phyloP scores from a whole-genome alignment of 78 protist genomes.

The Paratrimastix pyriformis region DNA sequence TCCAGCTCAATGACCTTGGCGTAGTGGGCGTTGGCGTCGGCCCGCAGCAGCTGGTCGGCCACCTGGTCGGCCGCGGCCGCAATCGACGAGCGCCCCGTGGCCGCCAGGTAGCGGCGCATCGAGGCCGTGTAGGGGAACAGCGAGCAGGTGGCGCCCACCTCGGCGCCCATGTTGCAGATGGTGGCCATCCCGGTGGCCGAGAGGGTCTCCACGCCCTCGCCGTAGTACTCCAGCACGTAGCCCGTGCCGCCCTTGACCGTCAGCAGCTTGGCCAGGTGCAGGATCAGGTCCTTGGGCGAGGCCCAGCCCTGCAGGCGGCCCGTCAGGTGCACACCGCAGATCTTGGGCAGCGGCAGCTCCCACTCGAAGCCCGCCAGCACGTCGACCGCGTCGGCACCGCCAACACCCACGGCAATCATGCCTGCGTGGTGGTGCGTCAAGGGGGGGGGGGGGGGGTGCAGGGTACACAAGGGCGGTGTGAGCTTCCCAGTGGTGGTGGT shows the following conservation, averaged over 20 bases:
- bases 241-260: constrained; percentile 81
- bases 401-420: constrained; percentile 74
- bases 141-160: constrained; percentile 91
- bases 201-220: constrained; percentile 72
- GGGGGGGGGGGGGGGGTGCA: not conserved
- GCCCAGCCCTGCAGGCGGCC: constrained; percentile 16
- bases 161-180: constrained; percentile 94
- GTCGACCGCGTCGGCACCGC: constrained; percentile 93
- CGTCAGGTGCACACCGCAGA: constrained; percentile 79
- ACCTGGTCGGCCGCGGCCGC: constrained; percentile 33
- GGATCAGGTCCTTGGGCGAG: constrained; percentile 82
- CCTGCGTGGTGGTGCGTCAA: constrained; percentile 48
- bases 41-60: constrained; percentile 31
- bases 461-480: constrained; percentile 15
- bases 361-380: constrained; percentile 80
- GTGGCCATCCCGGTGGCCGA: constrained; percentile 87
- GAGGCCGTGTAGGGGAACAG: constrained; percentile 81
- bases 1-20: constrained; percentile 77
- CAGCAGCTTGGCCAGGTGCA: constrained; percentile 72
- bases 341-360: constrained; percentile 88
- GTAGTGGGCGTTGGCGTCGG: constrained; percentile 60
- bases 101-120: constrained; percentile 63
- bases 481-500: too few species aligned
- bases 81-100: constrained; percentile 64
- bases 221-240: constrained; percentile 77